A percentile compares a stretch with the other conserved stretches of the same genome.
Conservation (phyloP, 176 grass and related monocot species). For the Rhynchospora tenuis region DNA sequence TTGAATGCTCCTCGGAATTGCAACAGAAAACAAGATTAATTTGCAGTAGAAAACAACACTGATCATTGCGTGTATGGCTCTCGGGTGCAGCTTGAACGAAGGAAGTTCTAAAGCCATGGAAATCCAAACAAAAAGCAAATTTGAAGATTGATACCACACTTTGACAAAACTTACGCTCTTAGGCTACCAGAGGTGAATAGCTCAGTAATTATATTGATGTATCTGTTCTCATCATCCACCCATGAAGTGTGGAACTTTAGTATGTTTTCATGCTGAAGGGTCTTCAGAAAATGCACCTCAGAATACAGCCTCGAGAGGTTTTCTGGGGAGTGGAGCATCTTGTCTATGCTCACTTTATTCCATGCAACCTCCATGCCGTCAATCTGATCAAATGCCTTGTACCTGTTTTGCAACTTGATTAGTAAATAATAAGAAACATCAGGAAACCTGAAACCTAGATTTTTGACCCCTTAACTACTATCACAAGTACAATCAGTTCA, state of each 20-base stretch:
- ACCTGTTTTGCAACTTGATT: conserved; percentile 28
- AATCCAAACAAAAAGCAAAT: not conserved
- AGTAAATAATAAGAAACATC: not conserved
- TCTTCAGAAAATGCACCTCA: conserved; percentile 68
- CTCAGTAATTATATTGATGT: conserved; percentile 66
- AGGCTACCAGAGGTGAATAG: conserved; percentile 78
- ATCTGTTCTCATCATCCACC: conserved; percentile 29
- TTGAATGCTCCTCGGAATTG: not conserved
- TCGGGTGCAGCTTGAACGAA: not conserved
- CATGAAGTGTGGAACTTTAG: conserved; percentile 59
- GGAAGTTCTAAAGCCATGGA: not conserved
- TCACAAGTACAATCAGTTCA: not conserved
- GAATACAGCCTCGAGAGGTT: conserved; percentile 52
- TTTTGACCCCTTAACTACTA: not conserved
- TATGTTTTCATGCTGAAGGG: conserved; percentile 46
- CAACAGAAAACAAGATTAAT: not conserved
- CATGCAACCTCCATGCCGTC: conserved; percentile 61
- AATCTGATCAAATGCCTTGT: conserved; percentile 61
- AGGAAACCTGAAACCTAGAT: not conserved
- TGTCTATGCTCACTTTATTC: conserved; percentile 52
- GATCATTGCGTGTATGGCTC: not conserved
- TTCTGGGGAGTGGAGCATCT: conserved; percentile 37
- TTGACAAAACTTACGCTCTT: conserved; percentile 34
- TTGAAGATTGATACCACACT: not conserved
- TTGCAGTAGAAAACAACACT: not conserved